phyloP scores from a whole-genome alignment of 768 basidiomycete species.

The Tulasnella sp. region DNA sequence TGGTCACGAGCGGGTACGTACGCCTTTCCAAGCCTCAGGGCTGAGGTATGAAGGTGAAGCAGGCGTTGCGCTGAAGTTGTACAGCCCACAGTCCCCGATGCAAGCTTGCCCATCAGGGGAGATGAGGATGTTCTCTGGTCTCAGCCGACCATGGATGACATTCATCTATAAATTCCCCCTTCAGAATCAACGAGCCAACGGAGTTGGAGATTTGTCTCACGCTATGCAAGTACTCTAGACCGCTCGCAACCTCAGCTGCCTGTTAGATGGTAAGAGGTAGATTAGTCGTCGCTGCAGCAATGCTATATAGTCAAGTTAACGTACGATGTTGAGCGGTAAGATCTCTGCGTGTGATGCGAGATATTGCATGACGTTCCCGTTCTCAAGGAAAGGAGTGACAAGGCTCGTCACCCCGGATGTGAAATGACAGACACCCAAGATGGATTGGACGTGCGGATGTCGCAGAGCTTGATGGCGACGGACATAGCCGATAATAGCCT shows the following conservation, averaged over 20 bases:
- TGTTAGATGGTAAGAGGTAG: too few species aligned
- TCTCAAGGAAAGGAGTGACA: constrained; percentile 1
- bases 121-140: constrained; percentile 13
- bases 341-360: background rate
- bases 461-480: background rate
- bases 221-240: constrained; percentile 13
- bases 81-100: constrained; percentile 11
- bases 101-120: constrained; percentile 5
- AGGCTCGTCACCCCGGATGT: constrained; percentile 1
- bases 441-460: constrained; percentile 7
- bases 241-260: constrained; percentile 2
- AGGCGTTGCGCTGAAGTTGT: constrained; percentile 1
- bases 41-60: constrained; percentile 13
- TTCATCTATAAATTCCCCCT: background rate
- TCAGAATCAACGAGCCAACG: background rate
- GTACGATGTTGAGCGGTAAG: background rate
- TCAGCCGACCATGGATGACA: constrained; percentile 13
- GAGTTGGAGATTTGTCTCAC: background rate
- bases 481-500: background rate
- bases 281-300: too few species aligned
- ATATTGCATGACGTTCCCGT: constrained; percentile 11
- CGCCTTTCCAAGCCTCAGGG: constrained; percentile 18
- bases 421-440: constrained; percentile 13
- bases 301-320: too few species aligned
- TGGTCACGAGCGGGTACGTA: background rate